Evolutionary conservation across 257 asterid genomes (phyloP), one percentile per base, ranked within the genome.

Genomic region (Plantago major): DNA sequence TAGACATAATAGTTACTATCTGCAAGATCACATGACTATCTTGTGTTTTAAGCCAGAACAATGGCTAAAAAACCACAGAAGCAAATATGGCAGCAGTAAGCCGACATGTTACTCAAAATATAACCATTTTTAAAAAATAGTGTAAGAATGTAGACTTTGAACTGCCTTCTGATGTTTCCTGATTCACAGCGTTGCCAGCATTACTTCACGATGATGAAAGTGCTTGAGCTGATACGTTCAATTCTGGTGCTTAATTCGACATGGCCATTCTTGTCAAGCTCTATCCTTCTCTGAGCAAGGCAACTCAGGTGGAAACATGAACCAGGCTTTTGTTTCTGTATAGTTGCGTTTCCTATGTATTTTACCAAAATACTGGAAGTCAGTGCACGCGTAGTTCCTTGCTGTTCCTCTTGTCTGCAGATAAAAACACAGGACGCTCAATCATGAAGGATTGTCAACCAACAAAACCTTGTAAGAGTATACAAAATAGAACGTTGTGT

Each of bases 271-370:
- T 58, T 60, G 74, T 60, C 51, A 67, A 38, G 53, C 62, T 50
- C 60, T 22, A 26, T 55, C 77, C 46, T 66, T 57, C 46, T 74
- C 19, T 33, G 30, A 49, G 58, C 58, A 52, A 19, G 30, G 40
- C 40, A 8, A 52, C 58, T 52, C 37, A 6, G 4, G 9, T 17
- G 28, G 26, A 30, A 50, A 47, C 10, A 50, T 22, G 15, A 51
- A 38, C 22, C 12, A 52, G 42, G 38, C 42, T 6, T 52, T 53
- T 40, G 42, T 4, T 11, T 53, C 15, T 22, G 58, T 52, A n/a
- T n/a, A 10, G 10, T 22, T 10, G 58, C 19, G 28, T 53, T 10
- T 4, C 33, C 11, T 11, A 30, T 22, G 1, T 26, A 37, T 9
- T 1, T 26, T 26, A 16, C 42, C 40, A 52, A 51, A 9, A 26